These are phyloP conservation scores for Pleurostoma richardsiae DNA, from an alignment of 2,329 filamentous ascomycete species.

Conservation along the genomic window DNA sequence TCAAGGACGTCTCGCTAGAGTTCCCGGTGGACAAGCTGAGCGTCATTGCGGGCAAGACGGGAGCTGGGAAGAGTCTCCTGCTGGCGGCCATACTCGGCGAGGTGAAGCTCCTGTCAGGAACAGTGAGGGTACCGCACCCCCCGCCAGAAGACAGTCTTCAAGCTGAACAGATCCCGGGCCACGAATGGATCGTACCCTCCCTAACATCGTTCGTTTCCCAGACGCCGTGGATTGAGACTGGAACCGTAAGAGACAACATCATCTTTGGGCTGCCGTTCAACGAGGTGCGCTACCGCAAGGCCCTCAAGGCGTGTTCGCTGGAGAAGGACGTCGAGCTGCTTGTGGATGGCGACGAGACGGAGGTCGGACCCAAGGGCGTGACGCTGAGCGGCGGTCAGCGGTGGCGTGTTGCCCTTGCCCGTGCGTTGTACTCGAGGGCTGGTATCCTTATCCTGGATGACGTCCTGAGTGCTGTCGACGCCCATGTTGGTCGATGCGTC, in stretches of 20 bases:
- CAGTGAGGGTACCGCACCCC: slow-evolving; percentile 17
- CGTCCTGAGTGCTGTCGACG: slow-evolving; percentile 43
- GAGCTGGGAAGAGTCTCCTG: slow-evolving; percentile 32
- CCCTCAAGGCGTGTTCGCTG: slow-evolving; percentile 39
- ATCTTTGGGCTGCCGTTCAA: slow-evolving; percentile 35
- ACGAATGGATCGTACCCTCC: slow-evolving; percentile 27
- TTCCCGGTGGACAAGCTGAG: slow-evolving; percentile 27
- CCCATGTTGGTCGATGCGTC: slow-evolving; percentile 39
- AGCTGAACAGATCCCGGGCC: slow-evolving; percentile 12
- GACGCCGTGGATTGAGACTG: slow-evolving; percentile 41
- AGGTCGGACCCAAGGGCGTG: slow-evolving; percentile 36
- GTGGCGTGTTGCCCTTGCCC: slow-evolving; percentile 37
- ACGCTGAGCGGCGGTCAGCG: slow-evolving; percentile 40
- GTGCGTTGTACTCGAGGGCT: slow-evolving; percentile 38
- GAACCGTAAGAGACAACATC: slow-evolving; percentile 38
- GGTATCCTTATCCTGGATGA: slow-evolving; percentile 42
- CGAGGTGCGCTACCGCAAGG: slow-evolving; percentile 34
- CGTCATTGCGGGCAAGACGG: slow-evolving; percentile 30
- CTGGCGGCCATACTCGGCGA: slow-evolving; percentile 32
- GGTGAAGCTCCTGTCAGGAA: slow-evolving; percentile 27
- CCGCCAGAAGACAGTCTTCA: slow-evolving; percentile 15
- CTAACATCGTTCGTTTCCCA: slow-evolving; percentile 40
- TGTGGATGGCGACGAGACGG: slow-evolving; percentile 34
- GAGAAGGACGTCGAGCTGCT: slow-evolving; percentile 36
- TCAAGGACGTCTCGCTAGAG: slow-evolving; percentile 22